Evolutionary conservation across 371 early-diverging fungal species (phyloP).

Genomic region (Mortierella sp.): DNA sequence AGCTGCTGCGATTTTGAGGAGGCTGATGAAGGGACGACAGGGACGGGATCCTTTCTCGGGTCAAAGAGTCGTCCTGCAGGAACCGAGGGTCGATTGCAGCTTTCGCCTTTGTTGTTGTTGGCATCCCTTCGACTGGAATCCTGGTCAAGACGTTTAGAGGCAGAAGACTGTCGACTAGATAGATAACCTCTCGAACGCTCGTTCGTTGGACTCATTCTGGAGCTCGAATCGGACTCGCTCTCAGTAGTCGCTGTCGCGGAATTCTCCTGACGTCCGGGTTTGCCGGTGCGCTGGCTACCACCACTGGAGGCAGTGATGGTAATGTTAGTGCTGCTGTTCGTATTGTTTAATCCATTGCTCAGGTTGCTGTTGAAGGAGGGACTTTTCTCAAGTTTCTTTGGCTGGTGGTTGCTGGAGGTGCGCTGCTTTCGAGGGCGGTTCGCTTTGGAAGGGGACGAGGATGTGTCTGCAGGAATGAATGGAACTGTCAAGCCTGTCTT

Average conservation of each 20-base stretch:
- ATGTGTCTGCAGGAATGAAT: conserved; percentile 48
- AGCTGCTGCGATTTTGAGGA: conserved; percentile 15
- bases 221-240: conserved; percentile 12
- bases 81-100: conserved; percentile 18
- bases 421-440: conserved; percentile 32
- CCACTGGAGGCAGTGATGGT: background rate
- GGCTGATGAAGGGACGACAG: conserved; percentile 28
- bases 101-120: conserved; percentile 10
- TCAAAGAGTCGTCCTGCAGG: conserved; percentile 45
- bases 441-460: conserved; percentile 15
- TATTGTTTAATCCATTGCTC: conserved; percentile 36
- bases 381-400: conserved; percentile 44
- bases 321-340: conserved; percentile 13
- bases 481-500: conserved; percentile 54
- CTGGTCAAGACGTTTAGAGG: conserved; percentile 22
- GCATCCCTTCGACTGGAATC: conserved; percentile 18
- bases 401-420: conserved; percentile 19
- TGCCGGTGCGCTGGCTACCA: conserved; percentile 7
- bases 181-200: conserved; percentile 35
- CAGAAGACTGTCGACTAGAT: conserved; percentile 11
- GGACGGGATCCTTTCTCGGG: conserved; percentile 50
- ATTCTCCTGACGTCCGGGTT: conserved; percentile 2
- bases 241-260: background rate
- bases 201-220: background rate
- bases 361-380: conserved; percentile 42